phyloP scores from a whole-genome alignment of 2,329 filamentous ascomycete species.

The Aspergillus latus region DNA sequence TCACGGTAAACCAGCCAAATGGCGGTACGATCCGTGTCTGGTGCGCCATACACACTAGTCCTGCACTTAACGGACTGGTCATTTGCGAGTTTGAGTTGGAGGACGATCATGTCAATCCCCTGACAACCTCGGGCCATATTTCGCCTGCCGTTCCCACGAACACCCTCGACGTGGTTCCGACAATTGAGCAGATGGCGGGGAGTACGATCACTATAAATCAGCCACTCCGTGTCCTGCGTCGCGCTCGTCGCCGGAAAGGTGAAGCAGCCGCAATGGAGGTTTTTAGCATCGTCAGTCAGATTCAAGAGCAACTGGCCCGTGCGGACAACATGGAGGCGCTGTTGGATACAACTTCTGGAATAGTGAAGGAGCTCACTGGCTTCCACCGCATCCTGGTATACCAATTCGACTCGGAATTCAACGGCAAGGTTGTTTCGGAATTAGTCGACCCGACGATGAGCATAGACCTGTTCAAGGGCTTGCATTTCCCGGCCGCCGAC shows the following conservation, averaged over 20 bases:
- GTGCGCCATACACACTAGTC: slow-evolving; percentile 80
- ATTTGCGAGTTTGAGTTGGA: slow-evolving; percentile 90
- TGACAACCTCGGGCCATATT: slow-evolving; percentile 21
- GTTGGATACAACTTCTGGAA: slow-evolving; percentile 76
- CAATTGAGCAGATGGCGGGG: slow-evolving; percentile 69
- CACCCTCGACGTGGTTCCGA: slow-evolving; percentile 71
- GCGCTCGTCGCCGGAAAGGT: slow-evolving; percentile 70
- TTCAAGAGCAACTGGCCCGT: slow-evolving; percentile 72
- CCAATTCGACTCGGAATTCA: slow-evolving; percentile 80
- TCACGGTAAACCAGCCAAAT: slow-evolving; percentile 65
- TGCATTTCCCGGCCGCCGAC: slow-evolving; percentile 85
- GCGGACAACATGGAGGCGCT: slow-evolving; percentile 71
- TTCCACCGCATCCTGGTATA: slow-evolving; percentile 94
- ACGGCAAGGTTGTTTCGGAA: slow-evolving; percentile 84
- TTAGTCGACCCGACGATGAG: slow-evolving; percentile 77
- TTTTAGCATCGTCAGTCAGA: slow-evolving; percentile 88
- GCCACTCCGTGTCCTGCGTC: slow-evolving; percentile 73
- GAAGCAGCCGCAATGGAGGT: slow-evolving; percentile 88
- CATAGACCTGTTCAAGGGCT: slow-evolving; percentile 79
- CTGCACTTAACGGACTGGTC: slow-evolving; percentile 66
- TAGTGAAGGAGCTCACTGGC: slow-evolving; percentile 84
- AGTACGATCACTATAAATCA: slow-evolving; percentile 75
- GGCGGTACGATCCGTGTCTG: slow-evolving; percentile 67
- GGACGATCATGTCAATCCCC: slow-evolving; percentile 65
- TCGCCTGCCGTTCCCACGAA: slow-evolving; percentile 40